A percentile compares a stretch with the other conserved stretches of the same genome.
These are phyloP conservation scores for Cystofilobasidium capitatum DNA, from an alignment of 768 basidiomycete species.

Conservation along the genomic window DNA sequence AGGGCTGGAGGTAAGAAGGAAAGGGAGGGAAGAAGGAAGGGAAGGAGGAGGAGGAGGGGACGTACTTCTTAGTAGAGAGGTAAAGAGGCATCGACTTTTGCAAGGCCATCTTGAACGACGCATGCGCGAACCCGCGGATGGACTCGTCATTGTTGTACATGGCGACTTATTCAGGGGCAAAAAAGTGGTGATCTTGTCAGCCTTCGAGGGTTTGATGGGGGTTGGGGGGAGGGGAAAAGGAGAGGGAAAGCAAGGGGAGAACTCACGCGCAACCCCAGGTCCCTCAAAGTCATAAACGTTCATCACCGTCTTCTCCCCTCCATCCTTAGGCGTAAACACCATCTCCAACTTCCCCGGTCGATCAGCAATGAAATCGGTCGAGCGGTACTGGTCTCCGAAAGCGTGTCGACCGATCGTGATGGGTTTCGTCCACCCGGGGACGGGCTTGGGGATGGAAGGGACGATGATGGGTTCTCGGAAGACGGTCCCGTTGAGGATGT, in stretches of 20 bases:
- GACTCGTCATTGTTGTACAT: constrained; percentile 99
- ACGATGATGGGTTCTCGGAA: constrained; percentile 98
- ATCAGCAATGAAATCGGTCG: constrained; percentile 83
- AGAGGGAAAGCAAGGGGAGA: not conserved
- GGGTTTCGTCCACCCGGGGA: constrained; percentile 95
- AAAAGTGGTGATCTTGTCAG: not conserved
- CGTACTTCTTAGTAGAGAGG: not conserved
- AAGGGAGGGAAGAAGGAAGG: no score
- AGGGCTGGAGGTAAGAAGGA: no score
- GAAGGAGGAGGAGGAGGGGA: not conserved
- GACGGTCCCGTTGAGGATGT: constrained; percentile 95
- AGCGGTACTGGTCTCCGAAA: constrained; percentile 80
- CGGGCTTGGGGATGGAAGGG: constrained; percentile 74
- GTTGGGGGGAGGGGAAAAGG: not conserved
- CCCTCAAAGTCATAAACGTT: constrained; percentile 92
- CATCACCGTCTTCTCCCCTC: constrained; percentile 47
- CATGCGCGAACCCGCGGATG: constrained; percentile 89
- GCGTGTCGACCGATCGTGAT: constrained; percentile 96
- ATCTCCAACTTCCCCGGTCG: constrained; percentile 90
- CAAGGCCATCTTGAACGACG: constrained; percentile 93
- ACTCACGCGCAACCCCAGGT: constrained; percentile 62
- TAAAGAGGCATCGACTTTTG: constrained; percentile 45
- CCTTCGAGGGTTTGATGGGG: not conserved
- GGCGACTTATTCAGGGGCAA: constrained; percentile 44
- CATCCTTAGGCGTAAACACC: constrained; percentile 72